These are phyloP conservation scores for Salvia splendens DNA, from an alignment of 257 asterid genomes.

Conservation along the genomic window DNA sequence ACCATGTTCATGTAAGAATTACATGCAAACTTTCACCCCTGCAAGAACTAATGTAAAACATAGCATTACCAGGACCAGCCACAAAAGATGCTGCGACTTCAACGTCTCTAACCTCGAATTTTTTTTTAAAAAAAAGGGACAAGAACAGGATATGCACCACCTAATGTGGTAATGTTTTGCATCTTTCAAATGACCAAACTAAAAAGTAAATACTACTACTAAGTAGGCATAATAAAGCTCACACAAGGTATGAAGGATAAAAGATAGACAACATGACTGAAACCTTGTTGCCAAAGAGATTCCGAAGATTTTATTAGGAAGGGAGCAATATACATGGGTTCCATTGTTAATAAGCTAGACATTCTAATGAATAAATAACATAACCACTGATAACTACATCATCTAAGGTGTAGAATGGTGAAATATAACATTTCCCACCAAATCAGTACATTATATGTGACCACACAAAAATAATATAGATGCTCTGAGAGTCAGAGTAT, in stretches of 20 bases:
- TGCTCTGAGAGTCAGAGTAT: not conserved
- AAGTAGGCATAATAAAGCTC: not conserved
- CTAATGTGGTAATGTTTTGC: not conserved
- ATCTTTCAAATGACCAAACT: not conserved
- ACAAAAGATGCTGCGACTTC: too few relatives aligned
- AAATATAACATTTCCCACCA: slow-evolving; percentile 19
- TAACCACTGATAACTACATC: not conserved
- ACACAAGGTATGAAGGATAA: not conserved
- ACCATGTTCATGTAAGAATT: too few relatives aligned
- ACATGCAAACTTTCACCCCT: too few relatives aligned
- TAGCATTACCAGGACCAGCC: too few relatives aligned
- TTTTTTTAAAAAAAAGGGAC: not conserved
- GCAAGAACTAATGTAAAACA: too few relatives aligned
- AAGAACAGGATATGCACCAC: slow-evolving; percentile 9
- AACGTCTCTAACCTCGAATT: too few relatives aligned
- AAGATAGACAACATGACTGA: not conserved
- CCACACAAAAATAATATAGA: slow-evolving; percentile 11
- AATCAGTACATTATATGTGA: slow-evolving; percentile 23
- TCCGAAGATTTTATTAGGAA: not conserved
- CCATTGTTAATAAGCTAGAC: slow-evolving; percentile 9
- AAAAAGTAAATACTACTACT: too few relatives aligned
- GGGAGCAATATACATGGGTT: not conserved
- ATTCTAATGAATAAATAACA: slow-evolving; percentile 7
- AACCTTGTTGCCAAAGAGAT: not conserved
- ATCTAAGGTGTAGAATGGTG: slow-evolving; percentile 6